Percentiles rank a stretch among this genome's conserved stretches.
These are phyloP conservation scores for Wickerhamomyces subpelliculosus DNA, from an alignment of 805 yeast species.

Conservation along the genomic window DNA sequence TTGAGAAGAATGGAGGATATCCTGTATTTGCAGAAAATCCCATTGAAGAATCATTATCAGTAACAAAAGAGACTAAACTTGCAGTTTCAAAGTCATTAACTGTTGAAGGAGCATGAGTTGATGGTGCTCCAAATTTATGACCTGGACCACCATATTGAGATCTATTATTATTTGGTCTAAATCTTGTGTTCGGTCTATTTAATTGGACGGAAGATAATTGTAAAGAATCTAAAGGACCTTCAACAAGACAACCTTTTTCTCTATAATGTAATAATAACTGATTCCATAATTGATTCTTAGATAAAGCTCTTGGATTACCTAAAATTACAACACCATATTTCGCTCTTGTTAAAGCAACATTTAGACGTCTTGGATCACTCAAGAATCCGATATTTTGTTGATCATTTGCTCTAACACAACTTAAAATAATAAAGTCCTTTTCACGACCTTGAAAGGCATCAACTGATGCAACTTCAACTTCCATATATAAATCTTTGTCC, in stretches of 20 bases:
- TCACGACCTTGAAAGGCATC: conserved; percentile 94
- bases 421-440: conserved; percentile 70
- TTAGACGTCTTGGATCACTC: conserved; percentile 77
- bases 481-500: conserved; percentile 56
- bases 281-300: conserved; percentile 71
- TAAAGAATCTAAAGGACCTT: conserved; percentile 77
- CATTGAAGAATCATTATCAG: conserved; percentile 19
- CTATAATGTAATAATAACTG: conserved; percentile 70
- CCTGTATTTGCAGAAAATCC: conserved; percentile 4
- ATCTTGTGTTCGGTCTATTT: conserved; percentile 20
- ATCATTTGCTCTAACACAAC: conserved; percentile 79
- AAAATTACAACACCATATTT: conserved; percentile 71
- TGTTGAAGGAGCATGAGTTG: conserved; percentile 14
- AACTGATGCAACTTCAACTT: conserved; percentile 88
- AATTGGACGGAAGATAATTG: conserved; percentile 63
- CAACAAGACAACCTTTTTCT: conserved; percentile 82
- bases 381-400: conserved; percentile 73
- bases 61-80: conserved; percentile 30
- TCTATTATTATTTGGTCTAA: conserved; percentile 6
- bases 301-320: conserved; percentile 78
- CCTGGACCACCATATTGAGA: background rate
- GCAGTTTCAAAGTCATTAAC: conserved; percentile 29
- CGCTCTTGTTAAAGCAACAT: conserved; percentile 88
- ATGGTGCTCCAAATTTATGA: conserved; percentile 6
- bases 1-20: conserved; percentile 15